These are phyloP conservation scores for Borovskyia barvae DNA, from an alignment of 208 protist genomes.

Conservation along the genomic window DNA sequence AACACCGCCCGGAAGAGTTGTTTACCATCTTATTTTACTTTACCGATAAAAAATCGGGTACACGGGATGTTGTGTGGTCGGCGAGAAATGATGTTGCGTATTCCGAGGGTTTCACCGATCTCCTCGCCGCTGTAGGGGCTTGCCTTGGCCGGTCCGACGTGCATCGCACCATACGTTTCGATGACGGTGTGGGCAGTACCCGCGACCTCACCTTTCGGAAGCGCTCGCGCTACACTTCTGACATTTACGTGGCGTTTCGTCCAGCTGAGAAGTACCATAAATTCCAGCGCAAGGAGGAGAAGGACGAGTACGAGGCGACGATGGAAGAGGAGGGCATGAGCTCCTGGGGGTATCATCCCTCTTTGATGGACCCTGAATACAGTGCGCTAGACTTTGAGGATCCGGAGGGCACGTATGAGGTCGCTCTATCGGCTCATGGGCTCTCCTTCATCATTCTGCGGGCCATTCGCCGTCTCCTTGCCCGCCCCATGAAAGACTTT, in stretches of 20 bases:
- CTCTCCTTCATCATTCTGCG: conserved; percentile 76
- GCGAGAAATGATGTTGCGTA: conserved; percentile 81
- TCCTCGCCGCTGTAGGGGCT: conserved; percentile 78
- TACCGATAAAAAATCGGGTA: conserved; percentile 68
- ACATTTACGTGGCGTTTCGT: conserved; percentile 80
- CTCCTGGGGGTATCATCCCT: conserved; percentile 85
- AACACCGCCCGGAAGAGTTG: conserved; percentile 86
- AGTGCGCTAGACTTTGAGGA: conserved; percentile 79
- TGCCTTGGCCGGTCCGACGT: conserved; percentile 82
- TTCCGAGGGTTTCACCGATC: conserved; percentile 84
- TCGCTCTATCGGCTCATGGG: conserved; percentile 78
- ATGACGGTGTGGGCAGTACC: conserved; percentile 66
- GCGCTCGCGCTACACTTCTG: conserved; percentile 81
- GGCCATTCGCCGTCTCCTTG: conserved; percentile 65
- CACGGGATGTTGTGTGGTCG: conserved; percentile 71
- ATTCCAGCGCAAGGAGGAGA: conserved; percentile 70
- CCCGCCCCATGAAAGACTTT: conserved; percentile 80
- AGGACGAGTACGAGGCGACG: conserved; percentile 74
- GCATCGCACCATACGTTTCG: conserved; percentile 88
- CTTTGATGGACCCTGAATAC: conserved; percentile 86
- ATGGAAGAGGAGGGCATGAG: conserved; percentile 75
- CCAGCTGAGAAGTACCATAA: conserved; percentile 80
- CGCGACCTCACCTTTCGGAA: conserved; percentile 85
- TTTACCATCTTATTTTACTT: conserved; percentile 88
- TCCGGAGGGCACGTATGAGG: conserved; percentile 76